Evolutionary conservation across 1,139 yeast genomes (phyloP), one percentile per base, ranked within the genome.

Genomic region (Arxiozyma heterogenica): DNA sequence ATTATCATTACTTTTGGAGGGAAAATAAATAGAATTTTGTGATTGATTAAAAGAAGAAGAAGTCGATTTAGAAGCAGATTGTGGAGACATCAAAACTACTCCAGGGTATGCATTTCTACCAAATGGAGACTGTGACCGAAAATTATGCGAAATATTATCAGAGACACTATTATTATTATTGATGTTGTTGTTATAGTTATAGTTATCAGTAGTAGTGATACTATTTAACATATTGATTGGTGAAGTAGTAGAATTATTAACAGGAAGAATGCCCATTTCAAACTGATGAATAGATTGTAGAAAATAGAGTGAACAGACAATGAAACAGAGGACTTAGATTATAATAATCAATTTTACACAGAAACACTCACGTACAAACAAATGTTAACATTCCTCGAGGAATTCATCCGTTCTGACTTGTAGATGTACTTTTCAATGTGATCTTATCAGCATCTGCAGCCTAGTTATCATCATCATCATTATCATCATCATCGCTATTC

Each of bases 11-110:
- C 25, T 44, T 25, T 30, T 34, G 2, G 38, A 12, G 9, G 39
- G 20, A 7, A 44, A 30, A 17, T 12, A 46, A 6, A 46, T 17
- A 21, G 41, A 38, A 15, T 11, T 21, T 21, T 21, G 42, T 6
- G 12, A 22, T 30, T 30, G 41, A 1, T 46, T 39, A n/a, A 44
- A 27, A 18, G 39, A 27, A 1, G 47, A 21, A 11, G 47, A 38
- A 12, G 49, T 25, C 11, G 49, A 46, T 34, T 58, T 46, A 4
- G 63, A 56, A 34, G 62, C 55, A 1, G 69, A 61, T 52, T 64
- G 65, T 20, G 73, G 71, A 6, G 73, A 68, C 44, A 70, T 55
- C 22, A 70, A 59, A 4, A 68, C 71, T 15, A 73, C 74, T 23
- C 74, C 74, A 6, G 74, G 74, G 53, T 67, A 71, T 8, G 67